Conservation (phyloP, 2,329 filamentous ascomycete genomes). For the Colletotrichum plurivorum region DNA sequence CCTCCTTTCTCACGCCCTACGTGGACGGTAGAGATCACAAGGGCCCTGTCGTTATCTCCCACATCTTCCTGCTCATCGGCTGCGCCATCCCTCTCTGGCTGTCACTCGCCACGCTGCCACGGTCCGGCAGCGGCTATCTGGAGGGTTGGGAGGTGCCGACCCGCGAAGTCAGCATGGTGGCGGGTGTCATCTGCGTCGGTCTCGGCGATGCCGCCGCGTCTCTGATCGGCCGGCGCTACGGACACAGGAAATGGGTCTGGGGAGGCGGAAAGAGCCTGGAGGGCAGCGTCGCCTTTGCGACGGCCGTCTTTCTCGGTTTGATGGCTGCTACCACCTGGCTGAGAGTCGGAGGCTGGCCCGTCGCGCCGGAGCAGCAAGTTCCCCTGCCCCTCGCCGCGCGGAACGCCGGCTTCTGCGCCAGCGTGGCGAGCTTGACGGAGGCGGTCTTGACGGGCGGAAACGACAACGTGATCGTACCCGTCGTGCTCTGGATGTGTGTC, state of each 20-base stretch:
- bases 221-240: slow-evolving; percentile 88
- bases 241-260: slow-evolving; percentile 94
- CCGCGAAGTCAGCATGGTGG: slow-evolving; percentile 89
- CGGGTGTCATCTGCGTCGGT: slow-evolving; percentile 93
- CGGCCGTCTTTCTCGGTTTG: slow-evolving; percentile 83
- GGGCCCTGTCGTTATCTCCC: slow-evolving; percentile 94
- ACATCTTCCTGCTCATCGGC: slow-evolving; percentile 95
- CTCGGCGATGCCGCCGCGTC: slow-evolving; percentile 95
- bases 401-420: slow-evolving; percentile 81
- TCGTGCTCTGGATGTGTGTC: slow-evolving; percentile 93
- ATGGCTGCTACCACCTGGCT: slow-evolving; percentile 81
- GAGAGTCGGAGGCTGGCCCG: slow-evolving; percentile 81
- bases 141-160: slow-evolving; percentile 81
- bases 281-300: slow-evolving; percentile 85
- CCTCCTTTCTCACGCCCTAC: slow-evolving; percentile 90
- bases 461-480: slow-evolving; percentile 97
- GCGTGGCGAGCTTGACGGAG: slow-evolving; percentile 90
- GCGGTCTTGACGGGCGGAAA: slow-evolving; percentile 96
- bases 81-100: slow-evolving; percentile 97
- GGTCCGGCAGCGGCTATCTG: slow-evolving; percentile 69
- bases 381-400: slow-evolving; percentile 77
- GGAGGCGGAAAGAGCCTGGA: slow-evolving; percentile 96
- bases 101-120: slow-evolving; percentile 78
- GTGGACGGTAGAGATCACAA: slow-evolving; percentile 94
- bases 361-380: slow-evolving; percentile 69